phyloP scores from a whole-genome alignment of 2,329 filamentous ascomycete genomes.

The Rosellinia necatrix region DNA sequence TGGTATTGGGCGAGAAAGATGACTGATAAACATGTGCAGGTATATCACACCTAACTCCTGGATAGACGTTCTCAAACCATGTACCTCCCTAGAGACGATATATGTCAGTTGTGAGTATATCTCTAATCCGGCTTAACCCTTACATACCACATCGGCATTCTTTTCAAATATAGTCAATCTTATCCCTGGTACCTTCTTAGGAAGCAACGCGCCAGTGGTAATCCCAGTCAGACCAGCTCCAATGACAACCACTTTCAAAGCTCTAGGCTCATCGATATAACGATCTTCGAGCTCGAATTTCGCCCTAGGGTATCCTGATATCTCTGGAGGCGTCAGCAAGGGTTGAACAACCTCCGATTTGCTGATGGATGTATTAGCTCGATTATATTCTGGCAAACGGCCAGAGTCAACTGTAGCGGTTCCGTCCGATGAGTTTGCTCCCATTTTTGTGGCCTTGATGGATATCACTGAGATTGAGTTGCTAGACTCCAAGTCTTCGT shows the following conservation, averaged over 20 bases:
- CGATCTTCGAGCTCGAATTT: conserved; percentile 32
- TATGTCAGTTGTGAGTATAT: conserved; percentile 12
- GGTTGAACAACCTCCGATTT: conserved; percentile 7
- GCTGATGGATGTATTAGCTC: conserved; percentile 4
- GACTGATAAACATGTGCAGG: conserved; percentile 73
- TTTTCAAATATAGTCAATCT: conserved; percentile 71
- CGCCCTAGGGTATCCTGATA: conserved; percentile 4
- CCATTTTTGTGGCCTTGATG: conserved; percentile 12
- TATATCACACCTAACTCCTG: conserved; percentile 70
- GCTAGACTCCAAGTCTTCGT: conserved; percentile 1
- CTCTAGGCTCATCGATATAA: conserved; percentile 52
- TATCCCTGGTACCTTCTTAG: conserved; percentile 70
- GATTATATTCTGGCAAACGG: conserved; percentile 6
- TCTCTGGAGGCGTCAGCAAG: conserved; percentile 1
- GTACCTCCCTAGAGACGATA: conserved; percentile 49
- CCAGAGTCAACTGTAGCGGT: background rate
- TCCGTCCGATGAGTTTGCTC: conserved; percentile 7
- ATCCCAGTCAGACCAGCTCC: conserved; percentile 68
- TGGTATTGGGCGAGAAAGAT: conserved; percentile 67
- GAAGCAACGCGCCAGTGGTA: conserved; percentile 67
- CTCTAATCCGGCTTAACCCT: background rate
- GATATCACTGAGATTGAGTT: conserved; percentile 8
- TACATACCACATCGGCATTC: conserved; percentile 66
- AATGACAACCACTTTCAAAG: conserved; percentile 62
- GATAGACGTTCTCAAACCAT: conserved; percentile 63